Evolutionary conservation across 164 flowering plant genomes (phyloP).

Genomic region (Euptelea pleiosperma): DNA sequence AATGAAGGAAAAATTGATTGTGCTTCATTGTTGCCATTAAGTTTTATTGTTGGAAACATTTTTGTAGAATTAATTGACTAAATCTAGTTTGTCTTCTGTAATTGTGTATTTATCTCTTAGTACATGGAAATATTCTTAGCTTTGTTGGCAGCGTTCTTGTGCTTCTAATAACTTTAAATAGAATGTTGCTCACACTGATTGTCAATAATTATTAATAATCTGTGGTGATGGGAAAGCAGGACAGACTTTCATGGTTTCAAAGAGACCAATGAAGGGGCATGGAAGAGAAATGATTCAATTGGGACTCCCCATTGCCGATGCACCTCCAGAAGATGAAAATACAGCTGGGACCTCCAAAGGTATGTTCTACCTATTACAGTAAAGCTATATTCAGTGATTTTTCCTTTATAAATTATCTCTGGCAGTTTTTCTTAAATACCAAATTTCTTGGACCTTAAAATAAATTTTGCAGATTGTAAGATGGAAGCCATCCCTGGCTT

Average conservation of each 20-base stretch:
- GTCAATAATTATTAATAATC: neutral
- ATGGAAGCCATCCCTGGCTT: conserved; percentile 61
- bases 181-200: neutral
- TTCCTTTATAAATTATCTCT: neutral
- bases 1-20: neutral
- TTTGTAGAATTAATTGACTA: neutral
- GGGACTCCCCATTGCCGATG: conserved; percentile 63
- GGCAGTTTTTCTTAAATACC: neutral
- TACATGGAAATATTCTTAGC: neutral
- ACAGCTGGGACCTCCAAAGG: conserved; percentile 51
- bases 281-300: conserved; percentile 90
- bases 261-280: conserved; percentile 79
- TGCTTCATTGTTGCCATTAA: too few species aligned
- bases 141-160: neutral
- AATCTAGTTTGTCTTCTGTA: neutral
- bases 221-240: conserved; percentile 45
- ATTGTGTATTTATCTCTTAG: neutral
- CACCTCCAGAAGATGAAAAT: conserved; percentile 61
- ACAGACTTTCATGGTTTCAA: conserved; percentile 55
- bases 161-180: neutral
- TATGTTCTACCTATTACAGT: conserved; percentile 26
- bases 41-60: neutral
- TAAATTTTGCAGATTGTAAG: conserved; percentile 54
- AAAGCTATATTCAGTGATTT: neutral
- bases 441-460: neutral